These are phyloP conservation scores for Malbranchea zuffiana DNA, from an alignment of 2,329 filamentous ascomycete genomes.

Conservation along the genomic window DNA sequence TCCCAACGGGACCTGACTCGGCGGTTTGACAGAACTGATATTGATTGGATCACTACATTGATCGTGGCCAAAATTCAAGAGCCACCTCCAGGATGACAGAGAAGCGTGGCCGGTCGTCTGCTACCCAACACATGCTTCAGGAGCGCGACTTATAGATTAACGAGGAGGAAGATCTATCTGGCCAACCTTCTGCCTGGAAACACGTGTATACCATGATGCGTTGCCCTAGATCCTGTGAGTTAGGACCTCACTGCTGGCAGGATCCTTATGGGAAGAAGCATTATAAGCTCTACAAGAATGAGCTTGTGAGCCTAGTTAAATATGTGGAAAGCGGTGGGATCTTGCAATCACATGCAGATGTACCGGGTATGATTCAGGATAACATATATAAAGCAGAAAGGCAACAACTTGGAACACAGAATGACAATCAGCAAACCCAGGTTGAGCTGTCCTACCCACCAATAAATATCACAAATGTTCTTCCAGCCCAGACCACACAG, in stretches of 20 bases:
- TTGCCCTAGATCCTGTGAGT: constrained; percentile 7
- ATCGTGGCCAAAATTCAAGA: constrained; percentile 6
- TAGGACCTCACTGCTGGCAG: constrained; percentile 22
- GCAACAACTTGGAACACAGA: constrained; percentile 12
- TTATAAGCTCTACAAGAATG: constrained; percentile 22
- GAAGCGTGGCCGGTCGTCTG: constrained; percentile 10
- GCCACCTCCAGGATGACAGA: constrained; percentile 1
- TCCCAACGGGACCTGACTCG: constrained; percentile 22
- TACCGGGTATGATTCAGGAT: constrained; percentile 23
- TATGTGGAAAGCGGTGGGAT: constrained; percentile 20
- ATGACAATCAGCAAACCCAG: neutral
- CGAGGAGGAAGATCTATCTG: neutral
- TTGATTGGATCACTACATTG: constrained; percentile 24
- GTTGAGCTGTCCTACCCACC: neutral
- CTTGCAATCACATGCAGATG: constrained; percentile 21
- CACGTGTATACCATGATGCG: constrained; percentile 12
- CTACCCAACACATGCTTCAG: constrained; percentile 10
- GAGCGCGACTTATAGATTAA: constrained; percentile 9
- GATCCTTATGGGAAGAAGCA: constrained; percentile 26
- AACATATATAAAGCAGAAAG: constrained; percentile 25
- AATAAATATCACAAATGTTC: neutral
- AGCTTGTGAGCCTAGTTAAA: constrained; percentile 23
- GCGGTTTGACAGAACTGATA: constrained; percentile 20
- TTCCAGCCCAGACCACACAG: too few relatives aligned
- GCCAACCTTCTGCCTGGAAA: constrained; percentile 11